Base-by-base conservation (phyloP, 495 filamentous ascomycete species). In the Sphaerosporella brunnea region DNA sequence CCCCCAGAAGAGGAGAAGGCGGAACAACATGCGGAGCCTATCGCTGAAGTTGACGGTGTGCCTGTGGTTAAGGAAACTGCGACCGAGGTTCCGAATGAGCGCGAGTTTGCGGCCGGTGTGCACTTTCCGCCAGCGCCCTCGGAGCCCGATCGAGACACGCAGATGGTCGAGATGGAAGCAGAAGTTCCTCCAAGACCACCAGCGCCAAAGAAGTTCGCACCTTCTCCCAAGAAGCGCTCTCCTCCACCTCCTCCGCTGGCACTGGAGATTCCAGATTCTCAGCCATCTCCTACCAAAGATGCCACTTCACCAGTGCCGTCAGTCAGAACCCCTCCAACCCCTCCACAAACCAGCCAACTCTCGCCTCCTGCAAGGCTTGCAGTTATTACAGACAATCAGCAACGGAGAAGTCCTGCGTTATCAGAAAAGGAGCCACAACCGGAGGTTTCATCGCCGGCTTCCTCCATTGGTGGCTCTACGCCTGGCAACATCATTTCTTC, bases 391-490 rank as follows among this genome's bases (percentile, higher is more conserved):
- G 55, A 34, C n/a, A n/a, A n/a, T 16, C 49, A 49, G 20, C 36
- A 46, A 18, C 46, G 51, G 16, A 47, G 18, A 18, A 37, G 35
- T 43, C 7, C 13, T 13, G 28, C 13, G 28, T 13, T 13, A 5
- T 5, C 2, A 11, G 18, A 30, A 4, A 11, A 13, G 2, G 7
- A 11, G 3, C 23, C 40, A 23, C 48, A 51, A 21, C 51, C 55
- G 3, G 55, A 59, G 13, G 37, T 50, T 15, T 60, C 53, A 23
- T 61, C 58, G 9, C 58, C 58, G 9, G 48, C 53, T 18, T 60
- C 58, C 10, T 57, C 58, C 15, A 41, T 57, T 9, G 58, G 57
- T 44, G 26, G 23, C 16, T 37, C 47, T 21, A 53, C 50, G 15
- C 53, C 57, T 21, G 40, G 48, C n/a, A 48, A 51, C 35, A 53